These are phyloP conservation scores for Aspergillus ibericus DNA, from an alignment of 2,329 filamentous ascomycete species.

Conservation along the genomic window DNA sequence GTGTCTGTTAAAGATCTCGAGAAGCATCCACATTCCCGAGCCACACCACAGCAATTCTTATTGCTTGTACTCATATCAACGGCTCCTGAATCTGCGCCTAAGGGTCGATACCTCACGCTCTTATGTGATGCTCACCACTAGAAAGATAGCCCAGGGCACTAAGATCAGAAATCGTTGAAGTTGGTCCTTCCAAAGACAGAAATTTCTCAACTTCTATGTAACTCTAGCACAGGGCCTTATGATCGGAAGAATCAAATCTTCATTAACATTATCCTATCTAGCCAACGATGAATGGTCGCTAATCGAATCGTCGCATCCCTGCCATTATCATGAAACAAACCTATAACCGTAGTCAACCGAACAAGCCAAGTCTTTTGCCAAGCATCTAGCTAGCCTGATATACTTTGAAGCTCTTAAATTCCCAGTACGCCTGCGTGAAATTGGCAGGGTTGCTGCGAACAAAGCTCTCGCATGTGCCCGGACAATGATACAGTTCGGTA, in stretches of 20 bases:
- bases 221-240: background rate
- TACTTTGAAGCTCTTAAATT: background rate
- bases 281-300: background rate
- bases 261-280: background rate
- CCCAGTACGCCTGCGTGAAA: constrained; percentile 60
- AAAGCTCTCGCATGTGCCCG: constrained; percentile 57
- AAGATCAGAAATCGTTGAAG: too few species aligned
- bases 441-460: constrained; percentile 58
- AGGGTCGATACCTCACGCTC: too few species aligned
- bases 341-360: background rate
- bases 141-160: too few species aligned
- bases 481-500: constrained; percentile 39
- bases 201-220: too few species aligned
- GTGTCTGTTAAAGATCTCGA: background rate
- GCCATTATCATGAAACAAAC: background rate
- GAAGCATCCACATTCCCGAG: background rate
- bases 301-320: background rate
- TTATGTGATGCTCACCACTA: too few species aligned
- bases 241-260: background rate
- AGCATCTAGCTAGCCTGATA: background rate
- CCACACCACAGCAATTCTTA: background rate
- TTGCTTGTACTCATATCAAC: too few species aligned
- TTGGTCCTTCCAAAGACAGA: too few species aligned
- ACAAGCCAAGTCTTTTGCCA: background rate
- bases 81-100: too few species aligned